Conservation (phyloP, 306 rosid species). For the Malus sieversii region DNA sequence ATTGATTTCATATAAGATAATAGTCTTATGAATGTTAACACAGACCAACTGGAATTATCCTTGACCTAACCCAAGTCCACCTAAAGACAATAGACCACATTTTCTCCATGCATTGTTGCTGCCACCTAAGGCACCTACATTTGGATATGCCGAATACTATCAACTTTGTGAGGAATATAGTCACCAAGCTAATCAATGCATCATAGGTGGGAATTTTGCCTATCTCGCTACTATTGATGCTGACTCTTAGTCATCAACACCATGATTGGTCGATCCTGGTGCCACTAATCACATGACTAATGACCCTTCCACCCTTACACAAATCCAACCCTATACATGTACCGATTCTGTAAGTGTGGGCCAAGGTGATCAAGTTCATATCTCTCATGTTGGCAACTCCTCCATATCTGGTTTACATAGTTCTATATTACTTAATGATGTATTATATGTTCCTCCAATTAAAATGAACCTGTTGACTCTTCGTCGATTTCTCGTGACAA, state of each 20-base stretch:
- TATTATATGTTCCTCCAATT: background rate
- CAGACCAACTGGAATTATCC: too few species aligned
- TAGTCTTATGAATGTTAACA: too few species aligned
- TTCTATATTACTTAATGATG: background rate
- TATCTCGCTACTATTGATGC: background rate
- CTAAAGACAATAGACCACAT: background rate
- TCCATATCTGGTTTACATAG: background rate
- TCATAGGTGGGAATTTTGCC: background rate
- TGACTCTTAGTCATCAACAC: background rate
- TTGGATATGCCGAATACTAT: background rate
- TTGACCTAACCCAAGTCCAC: too few species aligned
- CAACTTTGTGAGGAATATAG: background rate
- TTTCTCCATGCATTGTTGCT: fast-evolving
- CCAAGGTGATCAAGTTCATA: background rate
- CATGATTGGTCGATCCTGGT: background rate
- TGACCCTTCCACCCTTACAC: background rate
- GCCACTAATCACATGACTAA: background rate
- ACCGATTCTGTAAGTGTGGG: background rate
- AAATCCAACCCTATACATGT: background rate
- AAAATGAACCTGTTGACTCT: background rate
- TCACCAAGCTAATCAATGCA: background rate
- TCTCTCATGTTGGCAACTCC: background rate
- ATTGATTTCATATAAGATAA: too few species aligned
- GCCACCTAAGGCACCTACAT: background rate
- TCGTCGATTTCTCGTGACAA: background rate